Percentiles rank a stretch among this genome's conserved stretches.
phyloP scores from a whole-genome alignment of 2,329 filamentous ascomycete species.

The Fusarium burgessii region DNA sequence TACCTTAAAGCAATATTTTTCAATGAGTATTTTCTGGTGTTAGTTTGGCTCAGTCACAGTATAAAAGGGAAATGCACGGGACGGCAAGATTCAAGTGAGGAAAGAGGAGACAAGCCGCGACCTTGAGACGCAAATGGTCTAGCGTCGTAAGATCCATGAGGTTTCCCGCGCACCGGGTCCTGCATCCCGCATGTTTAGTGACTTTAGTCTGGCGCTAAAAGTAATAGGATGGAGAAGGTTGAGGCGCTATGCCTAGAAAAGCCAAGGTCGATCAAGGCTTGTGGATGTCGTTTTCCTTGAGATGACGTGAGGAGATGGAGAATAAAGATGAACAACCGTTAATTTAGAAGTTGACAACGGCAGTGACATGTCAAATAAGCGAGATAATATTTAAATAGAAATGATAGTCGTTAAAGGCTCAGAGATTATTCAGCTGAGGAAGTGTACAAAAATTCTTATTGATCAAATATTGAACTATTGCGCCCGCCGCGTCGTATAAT shows the following conservation, averaged over 20 bases:
- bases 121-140: constrained; percentile 17
- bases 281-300: not conserved
- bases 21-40: not conserved
- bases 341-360: not conserved
- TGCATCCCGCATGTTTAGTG: constrained; percentile 38
- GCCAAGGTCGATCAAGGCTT: constrained; percentile 28
- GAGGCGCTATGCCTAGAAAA: not conserved
- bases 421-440: not conserved
- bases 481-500: constrained; percentile 11
- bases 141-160: constrained; percentile 22
- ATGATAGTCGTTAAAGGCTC: not conserved
- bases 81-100: constrained; percentile 21
- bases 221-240: not conserved
- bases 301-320: constrained; percentile 33
- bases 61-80: not conserved
- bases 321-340: not conserved
- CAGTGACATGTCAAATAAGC: constrained; percentile 3
- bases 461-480: not conserved
- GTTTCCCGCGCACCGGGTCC: constrained; percentile 44
- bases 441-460: not conserved
- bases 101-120: constrained; percentile 33
- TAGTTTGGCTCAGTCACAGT: constrained; percentile 1
- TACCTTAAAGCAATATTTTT: not conserved
- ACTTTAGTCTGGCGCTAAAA: constrained; percentile 23
- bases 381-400: not conserved